Evolutionary conservation across 2,329 filamentous ascomycete species (phyloP).

Genomic region (Aureobasidium sp.): DNA sequence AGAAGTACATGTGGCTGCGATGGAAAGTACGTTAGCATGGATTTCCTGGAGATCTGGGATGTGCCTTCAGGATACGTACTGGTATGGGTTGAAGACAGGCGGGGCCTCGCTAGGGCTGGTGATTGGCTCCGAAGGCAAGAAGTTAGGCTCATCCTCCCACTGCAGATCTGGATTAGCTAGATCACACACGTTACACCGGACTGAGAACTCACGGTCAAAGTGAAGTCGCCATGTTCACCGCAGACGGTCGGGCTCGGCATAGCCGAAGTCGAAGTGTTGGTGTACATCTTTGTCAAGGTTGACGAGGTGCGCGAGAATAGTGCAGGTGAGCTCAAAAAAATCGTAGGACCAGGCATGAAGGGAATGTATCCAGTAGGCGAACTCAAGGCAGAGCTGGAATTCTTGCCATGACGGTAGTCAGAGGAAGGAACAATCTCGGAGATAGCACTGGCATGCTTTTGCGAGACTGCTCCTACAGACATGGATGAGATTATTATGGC

Average conservation of each 20-base stretch:
- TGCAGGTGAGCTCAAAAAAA: background rate
- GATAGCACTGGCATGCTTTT: background rate
- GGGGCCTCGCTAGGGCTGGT: slow-evolving; percentile 31
- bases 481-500: background rate
- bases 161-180: slow-evolving; percentile 21
- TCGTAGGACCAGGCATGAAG: background rate
- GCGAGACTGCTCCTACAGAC: background rate
- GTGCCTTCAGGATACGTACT: too few relatives aligned
- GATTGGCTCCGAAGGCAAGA: slow-evolving; percentile 26
- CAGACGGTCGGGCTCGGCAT: slow-evolving; percentile 25
- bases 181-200: slow-evolving; percentile 21
- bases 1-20: slow-evolving; percentile 47
- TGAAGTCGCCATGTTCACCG: slow-evolving; percentile 42
- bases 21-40: too few relatives aligned
- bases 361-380: slow-evolving; percentile 1
- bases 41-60: too few relatives aligned
- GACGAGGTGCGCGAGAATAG: background rate
- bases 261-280: background rate
- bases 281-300: slow-evolving; percentile 10
- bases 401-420: background rate
- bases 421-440: background rate
- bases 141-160: slow-evolving; percentile 33
- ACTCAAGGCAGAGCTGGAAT: background rate
- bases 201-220: slow-evolving; percentile 21
- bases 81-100: slow-evolving; percentile 43